A percentile compares a stretch with the other conserved stretches of the same genome.
phyloP scores from a whole-genome alignment of 495 filamentous ascomycete genomes.

The Xylaria acuta region DNA sequence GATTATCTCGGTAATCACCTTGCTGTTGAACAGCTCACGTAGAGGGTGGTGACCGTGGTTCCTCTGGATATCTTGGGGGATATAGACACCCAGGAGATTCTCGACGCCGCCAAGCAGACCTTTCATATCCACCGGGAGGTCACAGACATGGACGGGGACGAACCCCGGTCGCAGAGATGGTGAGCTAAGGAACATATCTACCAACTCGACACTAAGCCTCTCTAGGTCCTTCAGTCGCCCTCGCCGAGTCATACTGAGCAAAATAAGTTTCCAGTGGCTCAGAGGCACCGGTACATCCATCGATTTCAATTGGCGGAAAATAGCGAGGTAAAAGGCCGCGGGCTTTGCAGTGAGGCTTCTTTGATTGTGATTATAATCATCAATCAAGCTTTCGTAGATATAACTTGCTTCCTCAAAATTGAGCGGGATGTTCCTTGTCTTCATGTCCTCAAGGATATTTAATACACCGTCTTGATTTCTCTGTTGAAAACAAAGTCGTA shows the following conservation, averaged over 20 bases:
- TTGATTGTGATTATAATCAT: slow-evolving; percentile 24
- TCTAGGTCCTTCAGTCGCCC: slow-evolving; percentile 40
- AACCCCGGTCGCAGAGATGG: slow-evolving; percentile 31
- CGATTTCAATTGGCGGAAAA: slow-evolving; percentile 35
- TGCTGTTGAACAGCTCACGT: slow-evolving; percentile 39
- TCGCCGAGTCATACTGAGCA: slow-evolving; percentile 42
- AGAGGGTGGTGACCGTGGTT: slow-evolving; percentile 38
- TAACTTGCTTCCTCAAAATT: slow-evolving; percentile 27
- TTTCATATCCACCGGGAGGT: slow-evolving; percentile 40
- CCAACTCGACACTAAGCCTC: slow-evolving; percentile 36
- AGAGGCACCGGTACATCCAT: slow-evolving; percentile 41
- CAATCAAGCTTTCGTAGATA: slow-evolving; percentile 33
- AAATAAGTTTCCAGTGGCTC: slow-evolving; percentile 34
- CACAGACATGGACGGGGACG: slow-evolving; percentile 37
- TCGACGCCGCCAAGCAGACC: slow-evolving; percentile 30
- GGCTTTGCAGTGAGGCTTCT: slow-evolving; percentile 27
- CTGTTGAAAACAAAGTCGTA: slow-evolving; percentile 28
- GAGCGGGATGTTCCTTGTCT: slow-evolving; percentile 32
- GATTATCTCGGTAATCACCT: slow-evolving; percentile 37
- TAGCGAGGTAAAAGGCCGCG: slow-evolving; percentile 34
- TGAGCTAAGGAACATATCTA: slow-evolving; percentile 32
- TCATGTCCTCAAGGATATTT: slow-evolving; percentile 43
- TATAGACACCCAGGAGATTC: slow-evolving; percentile 36
- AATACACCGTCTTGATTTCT: slow-evolving; percentile 31
- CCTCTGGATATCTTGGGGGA: slow-evolving; percentile 37